These are phyloP conservation scores for Mollisia scopiformis DNA, from an alignment of 2,329 filamentous ascomycete species.

Conservation along the genomic window DNA sequence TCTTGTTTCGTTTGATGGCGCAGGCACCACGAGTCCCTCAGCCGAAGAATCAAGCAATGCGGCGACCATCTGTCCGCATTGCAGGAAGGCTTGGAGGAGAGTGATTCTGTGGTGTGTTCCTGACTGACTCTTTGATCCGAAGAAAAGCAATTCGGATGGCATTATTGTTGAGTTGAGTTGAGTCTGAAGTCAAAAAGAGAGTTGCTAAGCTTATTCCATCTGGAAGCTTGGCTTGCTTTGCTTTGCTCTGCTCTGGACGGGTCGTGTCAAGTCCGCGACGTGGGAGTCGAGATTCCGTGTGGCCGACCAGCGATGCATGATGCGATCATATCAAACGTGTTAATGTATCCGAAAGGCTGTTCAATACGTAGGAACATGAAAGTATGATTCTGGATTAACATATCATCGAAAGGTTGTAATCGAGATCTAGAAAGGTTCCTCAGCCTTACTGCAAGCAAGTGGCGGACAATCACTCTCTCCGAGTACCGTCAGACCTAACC, in stretches of 20 bases:
- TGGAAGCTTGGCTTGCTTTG: not conserved
- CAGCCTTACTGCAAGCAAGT: not conserved
- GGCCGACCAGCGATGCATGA: not conserved
- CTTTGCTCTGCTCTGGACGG: not conserved
- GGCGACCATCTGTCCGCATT: not conserved
- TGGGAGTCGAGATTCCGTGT: not conserved
- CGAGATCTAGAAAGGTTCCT: not conserved
- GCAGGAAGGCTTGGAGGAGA: not conserved
- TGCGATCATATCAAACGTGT: not conserved
- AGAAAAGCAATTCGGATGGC: not conserved
- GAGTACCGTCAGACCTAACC: not conserved
- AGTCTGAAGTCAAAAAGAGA: not conserved
- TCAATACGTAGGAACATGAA: not conserved
- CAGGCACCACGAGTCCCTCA: too few relatives aligned
- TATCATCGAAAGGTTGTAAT: not conserved
- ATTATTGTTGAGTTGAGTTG: too few relatives aligned
- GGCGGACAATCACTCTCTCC: not conserved
- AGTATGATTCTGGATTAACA: not conserved
- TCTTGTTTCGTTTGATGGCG: slow-evolving; percentile 15
- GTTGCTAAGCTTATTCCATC: not conserved
- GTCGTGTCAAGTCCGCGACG: slow-evolving; percentile 3
- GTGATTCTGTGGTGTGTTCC: too few relatives aligned
- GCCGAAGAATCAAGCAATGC: slow-evolving; percentile 3
- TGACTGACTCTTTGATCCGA: not conserved
- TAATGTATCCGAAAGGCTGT: not conserved